These are phyloP conservation scores for Globisporangium cylindrosporum DNA, from an alignment of 352 stramenopile species.

Conservation along the genomic window DNA sequence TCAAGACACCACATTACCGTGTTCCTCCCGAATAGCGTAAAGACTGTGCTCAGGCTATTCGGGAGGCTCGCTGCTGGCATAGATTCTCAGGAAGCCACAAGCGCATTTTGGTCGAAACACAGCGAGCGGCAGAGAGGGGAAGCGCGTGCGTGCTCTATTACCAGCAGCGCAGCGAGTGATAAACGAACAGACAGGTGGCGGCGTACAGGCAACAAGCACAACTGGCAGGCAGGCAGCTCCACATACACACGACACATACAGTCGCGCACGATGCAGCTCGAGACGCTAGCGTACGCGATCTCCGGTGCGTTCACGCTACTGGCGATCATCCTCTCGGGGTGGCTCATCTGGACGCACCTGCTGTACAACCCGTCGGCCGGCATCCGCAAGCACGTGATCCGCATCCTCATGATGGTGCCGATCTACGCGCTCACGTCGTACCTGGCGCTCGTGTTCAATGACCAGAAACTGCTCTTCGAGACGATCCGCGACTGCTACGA, in stretches of 20 bases:
- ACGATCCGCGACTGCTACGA: slow-evolving; percentile 92
- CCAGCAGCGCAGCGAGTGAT: not conserved
- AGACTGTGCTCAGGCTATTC: not conserved
- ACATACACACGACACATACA: not conserved
- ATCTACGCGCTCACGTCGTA: slow-evolving; percentile 92
- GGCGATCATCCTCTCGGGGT: slow-evolving; percentile 76
- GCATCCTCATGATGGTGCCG: slow-evolving; percentile 93
- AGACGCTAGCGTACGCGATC: slow-evolving; percentile 87
- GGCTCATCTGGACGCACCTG: slow-evolving; percentile 88
- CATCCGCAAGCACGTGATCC: slow-evolving; percentile 91
- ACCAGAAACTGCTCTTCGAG: slow-evolving; percentile 89
- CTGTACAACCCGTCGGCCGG: slow-evolving; percentile 78
- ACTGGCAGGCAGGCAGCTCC: not conserved
- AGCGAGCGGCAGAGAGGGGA: not conserved
- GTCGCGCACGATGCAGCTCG: slow-evolving; percentile 58
- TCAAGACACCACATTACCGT: not conserved
- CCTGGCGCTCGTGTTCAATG: slow-evolving; percentile 87
- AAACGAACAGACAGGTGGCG: not conserved
- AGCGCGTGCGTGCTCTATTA: not conserved
- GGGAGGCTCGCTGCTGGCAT: not conserved
- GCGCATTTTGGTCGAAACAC: not conserved
- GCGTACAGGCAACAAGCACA: not conserved
- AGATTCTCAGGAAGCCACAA: not conserved
- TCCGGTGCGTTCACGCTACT: slow-evolving; percentile 86
- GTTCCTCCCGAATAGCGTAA: not conserved